These are phyloP conservation scores for Gentiana dahurica DNA, from an alignment of 257 asterid species.

Conservation along the genomic window DNA sequence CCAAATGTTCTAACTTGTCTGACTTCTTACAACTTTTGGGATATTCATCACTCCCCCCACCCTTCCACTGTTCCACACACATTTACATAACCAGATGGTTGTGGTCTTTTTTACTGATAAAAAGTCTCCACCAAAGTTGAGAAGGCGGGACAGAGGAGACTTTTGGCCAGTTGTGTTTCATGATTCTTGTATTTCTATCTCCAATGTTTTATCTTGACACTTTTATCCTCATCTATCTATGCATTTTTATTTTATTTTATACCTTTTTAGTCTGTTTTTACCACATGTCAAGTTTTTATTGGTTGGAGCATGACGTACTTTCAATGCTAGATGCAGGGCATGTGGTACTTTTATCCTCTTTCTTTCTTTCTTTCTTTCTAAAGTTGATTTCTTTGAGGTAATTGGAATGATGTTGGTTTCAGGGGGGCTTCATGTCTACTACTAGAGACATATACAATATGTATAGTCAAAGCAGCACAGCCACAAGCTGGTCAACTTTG, in stretches of 20 bases:
- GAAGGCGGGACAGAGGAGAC: too few relatives aligned
- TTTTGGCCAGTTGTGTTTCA: too few relatives aligned
- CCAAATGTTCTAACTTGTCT: neutral
- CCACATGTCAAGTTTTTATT: too few relatives aligned
- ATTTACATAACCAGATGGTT: too few relatives aligned
- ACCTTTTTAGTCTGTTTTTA: too few relatives aligned
- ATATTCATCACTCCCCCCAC: neutral
- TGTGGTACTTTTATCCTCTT: neutral
- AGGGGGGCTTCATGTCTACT: conserved; percentile 18
- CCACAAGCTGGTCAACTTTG: conserved; percentile 32
- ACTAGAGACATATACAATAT: conserved; percentile 17
- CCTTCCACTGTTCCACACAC: too few relatives aligned
- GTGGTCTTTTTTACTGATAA: too few relatives aligned
- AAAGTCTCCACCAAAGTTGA: too few relatives aligned
- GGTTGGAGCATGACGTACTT: too few relatives aligned
- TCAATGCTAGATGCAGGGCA: neutral
- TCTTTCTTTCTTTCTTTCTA: neutral
- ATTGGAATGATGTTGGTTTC: neutral
- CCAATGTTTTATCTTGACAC: too few relatives aligned
- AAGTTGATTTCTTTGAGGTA: neutral
- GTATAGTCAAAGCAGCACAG: conserved; percentile 35
- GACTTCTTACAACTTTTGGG: neutral
- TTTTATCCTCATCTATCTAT: neutral
- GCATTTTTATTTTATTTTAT: neutral
- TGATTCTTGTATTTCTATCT: too few relatives aligned